Evolutionary conservation across 805 yeast species (phyloP).

Genomic region (Spathaspora hagerdaliae): DNA sequence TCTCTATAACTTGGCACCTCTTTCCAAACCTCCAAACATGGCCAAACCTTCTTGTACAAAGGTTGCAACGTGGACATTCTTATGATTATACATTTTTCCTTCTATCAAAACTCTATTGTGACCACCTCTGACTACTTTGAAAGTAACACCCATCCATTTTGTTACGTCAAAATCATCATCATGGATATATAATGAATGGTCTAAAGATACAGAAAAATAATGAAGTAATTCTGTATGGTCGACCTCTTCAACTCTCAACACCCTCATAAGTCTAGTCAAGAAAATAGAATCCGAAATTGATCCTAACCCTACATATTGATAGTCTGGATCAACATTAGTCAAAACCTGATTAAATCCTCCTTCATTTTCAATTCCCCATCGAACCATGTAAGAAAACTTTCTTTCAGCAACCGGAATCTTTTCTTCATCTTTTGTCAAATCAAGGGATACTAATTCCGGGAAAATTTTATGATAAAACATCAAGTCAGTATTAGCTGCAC

Average conservation of each 20-base stretch:
- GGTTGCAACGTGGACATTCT: conserved; percentile 26
- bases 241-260: conserved; percentile 33
- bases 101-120: conserved; percentile 28
- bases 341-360: conserved; percentile 4
- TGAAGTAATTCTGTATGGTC: conserved; percentile 16
- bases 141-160: conserved; percentile 29
- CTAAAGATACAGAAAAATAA: conserved; percentile 30
- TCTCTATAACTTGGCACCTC: neutral
- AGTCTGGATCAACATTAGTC: conserved; percentile 12
- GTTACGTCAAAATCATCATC: conserved; percentile 32
- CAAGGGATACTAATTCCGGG: conserved; percentile 27
- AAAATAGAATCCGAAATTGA: conserved; percentile 56
- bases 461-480: conserved; percentile 25
- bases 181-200: conserved; percentile 33
- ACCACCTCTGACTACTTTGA: conserved; percentile 23
- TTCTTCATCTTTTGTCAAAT: conserved; percentile 19
- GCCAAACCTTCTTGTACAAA: conserved; percentile 35
- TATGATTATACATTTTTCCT: conserved; percentile 25
- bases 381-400: conserved; percentile 23
- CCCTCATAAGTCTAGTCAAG: conserved; percentile 48
- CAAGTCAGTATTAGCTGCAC: conserved; percentile 8
- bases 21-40: neutral
- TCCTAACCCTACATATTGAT: conserved; percentile 52
- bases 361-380: conserved; percentile 21
- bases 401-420: conserved; percentile 24